Evolutionary conservation across 2,329 filamentous ascomycete species (phyloP).

Genomic region (Byssothecium circinans): DNA sequence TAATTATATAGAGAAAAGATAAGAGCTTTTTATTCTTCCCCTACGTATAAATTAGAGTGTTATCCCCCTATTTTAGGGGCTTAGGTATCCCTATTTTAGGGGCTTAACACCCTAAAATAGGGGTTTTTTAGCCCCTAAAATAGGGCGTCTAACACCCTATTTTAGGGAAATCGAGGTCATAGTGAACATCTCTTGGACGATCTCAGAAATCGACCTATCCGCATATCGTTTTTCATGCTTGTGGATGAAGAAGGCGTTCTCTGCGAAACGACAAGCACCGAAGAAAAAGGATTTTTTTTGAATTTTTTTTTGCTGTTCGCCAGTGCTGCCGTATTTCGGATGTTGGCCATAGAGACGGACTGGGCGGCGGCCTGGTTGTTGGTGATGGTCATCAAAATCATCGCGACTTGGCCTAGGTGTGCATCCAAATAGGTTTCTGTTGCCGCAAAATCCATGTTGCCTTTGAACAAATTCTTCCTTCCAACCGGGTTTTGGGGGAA

Average conservation of each 20-base stretch:
- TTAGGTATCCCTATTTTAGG: too few species aligned
- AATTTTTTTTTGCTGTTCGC: background rate
- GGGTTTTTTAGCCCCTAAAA: too few species aligned
- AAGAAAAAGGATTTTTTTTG: background rate
- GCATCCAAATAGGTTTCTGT: background rate
- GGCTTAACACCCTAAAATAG: too few species aligned
- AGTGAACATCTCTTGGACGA: conserved; percentile 2
- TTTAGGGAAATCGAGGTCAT: too few species aligned
- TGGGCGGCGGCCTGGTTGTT: conserved; percentile 1
- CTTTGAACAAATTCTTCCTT: background rate
- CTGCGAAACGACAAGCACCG: background rate
- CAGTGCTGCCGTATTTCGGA: background rate
- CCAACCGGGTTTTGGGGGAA: background rate
- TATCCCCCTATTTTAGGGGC: too few species aligned
- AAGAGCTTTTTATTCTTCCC: too few species aligned
- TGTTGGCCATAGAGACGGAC: conserved; percentile 1
- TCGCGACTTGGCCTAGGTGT: background rate
- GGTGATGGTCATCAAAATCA: conserved; percentile 3
- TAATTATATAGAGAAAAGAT: too few species aligned
- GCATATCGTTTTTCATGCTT: background rate
- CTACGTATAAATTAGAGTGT: too few species aligned
- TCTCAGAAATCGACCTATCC: background rate
- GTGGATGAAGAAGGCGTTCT: conserved; percentile 1
- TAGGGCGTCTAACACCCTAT: too few species aligned
- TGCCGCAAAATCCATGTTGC: background rate